Percentiles rank a stretch among this genome's conserved stretches.
Conservation (phyloP, 78 protist genomes). For the Dictyostelium citrinum region DNA sequence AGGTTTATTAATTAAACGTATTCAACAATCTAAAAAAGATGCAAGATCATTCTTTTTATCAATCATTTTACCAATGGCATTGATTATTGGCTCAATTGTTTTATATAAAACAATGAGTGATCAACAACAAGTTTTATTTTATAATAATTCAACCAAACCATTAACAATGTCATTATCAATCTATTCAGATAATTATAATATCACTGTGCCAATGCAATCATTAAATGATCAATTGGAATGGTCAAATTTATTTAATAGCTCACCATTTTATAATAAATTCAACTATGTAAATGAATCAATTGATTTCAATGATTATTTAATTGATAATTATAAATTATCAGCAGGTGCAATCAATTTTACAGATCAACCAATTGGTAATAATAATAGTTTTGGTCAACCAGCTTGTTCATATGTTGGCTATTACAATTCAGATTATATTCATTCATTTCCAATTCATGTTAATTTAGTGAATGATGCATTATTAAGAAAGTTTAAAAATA, state of each 20-base stretch:
- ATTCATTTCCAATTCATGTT: slow-evolving; percentile 24
- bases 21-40: slow-evolving; percentile 23
- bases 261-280: background rate
- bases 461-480: slow-evolving; percentile 21
- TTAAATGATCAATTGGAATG: background rate
- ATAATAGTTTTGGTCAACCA: background rate
- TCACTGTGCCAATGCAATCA: background rate
- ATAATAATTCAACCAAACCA: background rate
- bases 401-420: background rate
- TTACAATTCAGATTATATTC: background rate
- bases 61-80: slow-evolving; percentile 3
- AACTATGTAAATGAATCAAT: background rate
- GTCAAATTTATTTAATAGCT: background rate
- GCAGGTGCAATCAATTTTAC: slow-evolving; percentile 20
- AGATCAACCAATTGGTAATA: background rate
- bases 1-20: slow-evolving; percentile 34
- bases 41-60: slow-evolving; percentile 16
- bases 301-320: background rate
- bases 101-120: background rate
- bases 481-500: background rate
- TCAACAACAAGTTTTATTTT: background rate
- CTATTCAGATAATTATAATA: background rate
- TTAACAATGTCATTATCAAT: slow-evolving; percentile 6
- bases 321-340: background rate
- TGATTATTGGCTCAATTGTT: slow-evolving; percentile 9